These are phyloP conservation scores for Coemansia sp. DNA, from an alignment of 192 early-diverging fungal genomes.

Conservation along the genomic window DNA sequence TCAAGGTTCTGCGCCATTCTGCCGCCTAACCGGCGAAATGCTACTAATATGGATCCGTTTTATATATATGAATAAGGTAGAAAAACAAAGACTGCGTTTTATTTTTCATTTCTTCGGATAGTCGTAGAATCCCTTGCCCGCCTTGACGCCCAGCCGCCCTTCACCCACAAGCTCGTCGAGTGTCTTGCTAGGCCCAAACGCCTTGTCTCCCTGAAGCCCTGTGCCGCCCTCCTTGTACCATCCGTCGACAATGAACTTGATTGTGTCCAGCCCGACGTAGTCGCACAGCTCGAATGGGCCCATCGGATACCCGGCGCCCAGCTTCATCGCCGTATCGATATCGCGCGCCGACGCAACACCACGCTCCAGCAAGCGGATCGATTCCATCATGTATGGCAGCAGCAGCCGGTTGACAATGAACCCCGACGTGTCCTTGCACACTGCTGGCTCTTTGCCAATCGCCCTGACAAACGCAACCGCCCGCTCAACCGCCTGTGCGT, in stretches of 20 bases:
- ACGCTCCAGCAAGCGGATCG: slow-evolving; percentile 88
- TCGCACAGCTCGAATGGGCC: slow-evolving; percentile 68
- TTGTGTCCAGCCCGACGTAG: slow-evolving; percentile 89
- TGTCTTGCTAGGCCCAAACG: slow-evolving; percentile 69
- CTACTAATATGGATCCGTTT: neutral
- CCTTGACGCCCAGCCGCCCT: slow-evolving; percentile 82
- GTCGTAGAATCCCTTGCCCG: slow-evolving; percentile 82
- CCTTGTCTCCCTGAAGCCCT: slow-evolving; percentile 68
- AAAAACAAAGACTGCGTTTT: neutral
- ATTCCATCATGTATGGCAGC: slow-evolving; percentile 95
- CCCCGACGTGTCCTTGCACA: slow-evolving; percentile 97
- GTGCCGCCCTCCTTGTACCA: slow-evolving; percentile 86
- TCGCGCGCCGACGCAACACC: slow-evolving; percentile 81
- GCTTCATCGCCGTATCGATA: slow-evolving; percentile 95
- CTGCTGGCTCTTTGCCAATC: slow-evolving; percentile 85
- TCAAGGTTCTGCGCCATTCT: slow-evolving; percentile 31
- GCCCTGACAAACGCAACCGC: slow-evolving; percentile 68
- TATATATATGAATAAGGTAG: neutral
- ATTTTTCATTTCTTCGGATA: slow-evolving; percentile 53
- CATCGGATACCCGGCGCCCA: slow-evolving; percentile 96
- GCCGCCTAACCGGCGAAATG: neutral
- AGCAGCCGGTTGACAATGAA: slow-evolving; percentile 96
- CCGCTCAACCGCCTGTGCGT: slow-evolving; percentile 60
- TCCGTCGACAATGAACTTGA: slow-evolving; percentile 93
- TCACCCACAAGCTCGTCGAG: slow-evolving; percentile 72